Conservation (phyloP, 2,329 filamentous ascomycete species). For the Ophioceras dolichostomum region DNA sequence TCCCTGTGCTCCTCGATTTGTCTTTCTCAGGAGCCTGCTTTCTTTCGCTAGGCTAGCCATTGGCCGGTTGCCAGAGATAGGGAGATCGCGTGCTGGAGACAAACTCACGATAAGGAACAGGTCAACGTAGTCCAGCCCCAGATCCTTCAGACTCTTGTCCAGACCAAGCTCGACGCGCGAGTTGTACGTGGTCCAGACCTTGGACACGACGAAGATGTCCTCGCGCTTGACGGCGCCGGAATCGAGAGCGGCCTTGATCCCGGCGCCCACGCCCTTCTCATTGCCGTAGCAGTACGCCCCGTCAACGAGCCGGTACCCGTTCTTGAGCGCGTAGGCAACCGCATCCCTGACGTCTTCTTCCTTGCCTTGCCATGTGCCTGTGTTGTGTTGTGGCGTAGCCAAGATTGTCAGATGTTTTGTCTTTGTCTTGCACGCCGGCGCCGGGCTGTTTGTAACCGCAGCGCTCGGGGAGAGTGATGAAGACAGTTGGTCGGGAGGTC, state of each 20-base stretch:
- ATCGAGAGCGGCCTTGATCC: constrained; percentile 59
- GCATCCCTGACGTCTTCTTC: constrained; percentile 46
- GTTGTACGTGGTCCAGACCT: constrained; percentile 76
- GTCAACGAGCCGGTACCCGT: constrained; percentile 52
- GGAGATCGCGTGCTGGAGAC: not conserved
- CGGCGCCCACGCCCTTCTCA: constrained; percentile 71
- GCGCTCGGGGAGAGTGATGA: constrained; percentile 2
- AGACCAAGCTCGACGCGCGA: constrained; percentile 56
- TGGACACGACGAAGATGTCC: constrained; percentile 74
- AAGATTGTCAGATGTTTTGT: not conserved
- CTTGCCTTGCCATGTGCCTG: constrained; percentile 53
- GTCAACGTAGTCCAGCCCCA: constrained; percentile 74
- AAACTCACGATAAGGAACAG: constrained; percentile 52
- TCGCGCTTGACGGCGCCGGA: constrained; percentile 59
- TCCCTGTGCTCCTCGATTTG: not conserved
- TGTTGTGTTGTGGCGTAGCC: not conserved
- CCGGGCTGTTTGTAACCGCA: not conserved
- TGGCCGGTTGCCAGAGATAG: too few species aligned
- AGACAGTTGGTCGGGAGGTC: too few species aligned
- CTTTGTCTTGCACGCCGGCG: too few species aligned
- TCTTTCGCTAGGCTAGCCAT: too few species aligned
- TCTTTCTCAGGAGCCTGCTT: too few species aligned
- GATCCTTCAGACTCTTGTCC: constrained; percentile 57
- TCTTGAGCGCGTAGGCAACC: constrained; percentile 44
- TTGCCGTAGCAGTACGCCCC: constrained; percentile 69